These are phyloP conservation scores for Juglanconis oblonga DNA, from an alignment of 2,329 filamentous ascomycete genomes.

Conservation along the genomic window DNA sequence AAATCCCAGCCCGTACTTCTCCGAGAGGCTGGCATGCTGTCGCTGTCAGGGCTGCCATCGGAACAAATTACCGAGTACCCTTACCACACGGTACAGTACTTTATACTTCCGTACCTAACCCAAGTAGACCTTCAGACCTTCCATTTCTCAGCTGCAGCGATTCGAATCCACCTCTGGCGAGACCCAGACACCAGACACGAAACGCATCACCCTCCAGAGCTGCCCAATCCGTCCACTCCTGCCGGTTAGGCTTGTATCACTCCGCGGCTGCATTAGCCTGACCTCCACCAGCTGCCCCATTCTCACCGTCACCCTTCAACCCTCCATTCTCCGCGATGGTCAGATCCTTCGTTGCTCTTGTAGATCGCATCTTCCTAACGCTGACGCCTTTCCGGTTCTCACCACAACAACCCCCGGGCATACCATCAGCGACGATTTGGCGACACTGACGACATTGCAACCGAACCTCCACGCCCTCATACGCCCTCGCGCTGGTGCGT, in stretches of 20 bases:
- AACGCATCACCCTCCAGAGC: constrained; percentile 9
- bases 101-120: no score
- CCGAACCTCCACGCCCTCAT: background rate
- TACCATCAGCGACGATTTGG: background rate
- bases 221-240: constrained; percentile 1
- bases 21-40: no score
- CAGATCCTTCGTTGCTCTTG: background rate
- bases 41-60: no score
- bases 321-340: background rate
- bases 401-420: background rate
- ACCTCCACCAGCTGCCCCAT: background rate
- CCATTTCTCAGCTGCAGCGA: background rate
- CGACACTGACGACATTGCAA: background rate
- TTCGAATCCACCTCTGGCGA: constrained; percentile 5
- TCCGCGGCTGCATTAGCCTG: constrained; percentile 11
- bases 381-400: background rate
- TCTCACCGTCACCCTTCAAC: background rate
- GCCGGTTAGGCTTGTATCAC: constrained; percentile 7
- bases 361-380: no score
- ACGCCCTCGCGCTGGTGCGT: background rate
- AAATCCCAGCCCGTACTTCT: no score
- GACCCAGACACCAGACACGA: constrained; percentile 5
- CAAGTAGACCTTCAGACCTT: no score
- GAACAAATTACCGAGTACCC: no score
- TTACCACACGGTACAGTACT: no score